Base-by-base conservation (phyloP, 768 basidiomycete species). In the Phlegmacium glaucopus region DNA sequence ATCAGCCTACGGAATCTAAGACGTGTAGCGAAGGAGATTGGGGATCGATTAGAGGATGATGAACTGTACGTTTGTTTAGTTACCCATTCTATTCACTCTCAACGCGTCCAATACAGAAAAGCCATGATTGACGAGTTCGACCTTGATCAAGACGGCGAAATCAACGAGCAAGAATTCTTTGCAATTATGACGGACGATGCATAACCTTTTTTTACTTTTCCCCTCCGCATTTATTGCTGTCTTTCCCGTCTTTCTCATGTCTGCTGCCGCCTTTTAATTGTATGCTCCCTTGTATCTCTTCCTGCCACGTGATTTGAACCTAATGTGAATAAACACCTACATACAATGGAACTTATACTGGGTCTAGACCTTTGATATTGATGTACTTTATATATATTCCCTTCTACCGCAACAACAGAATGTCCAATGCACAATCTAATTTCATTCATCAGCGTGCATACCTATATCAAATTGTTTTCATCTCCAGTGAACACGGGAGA, bases 51-150 rank as follows among this genome's bases (percentile, higher is more conserved):
- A 54, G 93, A 94, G 57, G 95, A 97, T 55, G 94, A 97, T 49
- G 96, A 98, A 62, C 72, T 98, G 94, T 97, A 65, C 66, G 94
- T 83, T 15, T 17, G 22, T 40, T 40, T 52, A 18, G 37, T 48
- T 35, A 28, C 40, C 5, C 16, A 27, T 28, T 34, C 13, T 44
- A 38, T 9, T 32, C 47, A 17, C 42, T 16, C 35, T 26, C 22
- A 22, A 22, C 22, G 22, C 22, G 22, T 26, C 43, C 25, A 28
- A 30, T 38, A 22, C 56, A 97, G 95, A 56, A 94, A 97, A 83
- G 96, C 96, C 17, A 99, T 99, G 96, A 99, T 99, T 61, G 96
- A 99, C 59, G 96, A 99, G 69, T 99, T 99, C 62, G 96, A 99
- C 67, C 82, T 99, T 18, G 96, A 99, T 71, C 87, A 93, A 64